Base-by-base conservation (phyloP, 805 yeast genomes). In the Wickerhamomyces kurtzmanii region DNA sequence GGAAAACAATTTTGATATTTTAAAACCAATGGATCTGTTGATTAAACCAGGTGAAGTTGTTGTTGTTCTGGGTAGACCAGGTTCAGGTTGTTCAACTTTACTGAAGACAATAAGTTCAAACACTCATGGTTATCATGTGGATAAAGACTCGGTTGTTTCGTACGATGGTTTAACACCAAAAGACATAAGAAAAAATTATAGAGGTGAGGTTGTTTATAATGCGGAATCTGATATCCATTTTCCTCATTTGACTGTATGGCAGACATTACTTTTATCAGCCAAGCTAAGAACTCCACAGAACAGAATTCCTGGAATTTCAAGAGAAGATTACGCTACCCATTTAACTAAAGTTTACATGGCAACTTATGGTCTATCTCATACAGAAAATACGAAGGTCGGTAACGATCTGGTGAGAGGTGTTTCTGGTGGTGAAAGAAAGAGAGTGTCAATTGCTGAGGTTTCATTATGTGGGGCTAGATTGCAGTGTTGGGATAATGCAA, bases 51-150 rank as follows among this genome's bases (percentile, higher is more conserved):
- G 85, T 27, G 76, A 75, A 35, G 55, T 78, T 26, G 66, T 79
- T 6, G 79, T 78, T 27, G 85, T 77, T 11, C 53, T 77, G 32
- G 86, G 86, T 28, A 65, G 81, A 52, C 85, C 85, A 1, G 85
- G 85, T 43, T 71, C 84, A n/a, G 85, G 86, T 38, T 77, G 85
- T 49, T 67, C 83, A 3, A 75, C 85, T 0, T 55, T 76, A 27
- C 56, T 77, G 41, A 75, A 75, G 41, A 66, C 80, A 5, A 58
- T 75, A 22, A 57, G 77, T 21, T 48, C 74, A 12, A 68, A 72
- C 30, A 71, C 80, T 6, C 68, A 70, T 43, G 83, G 83, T 34
- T 72, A 71, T 47, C 46, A 64, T 18, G 41, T 75, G 18, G 71
- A 59, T 21, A 32, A 49, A 22, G 64, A 61, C 18, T 62, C 80